Evolutionary conservation across 108 stramenopile genomes (phyloP).

Genomic region (Ochromonas danica): DNA sequence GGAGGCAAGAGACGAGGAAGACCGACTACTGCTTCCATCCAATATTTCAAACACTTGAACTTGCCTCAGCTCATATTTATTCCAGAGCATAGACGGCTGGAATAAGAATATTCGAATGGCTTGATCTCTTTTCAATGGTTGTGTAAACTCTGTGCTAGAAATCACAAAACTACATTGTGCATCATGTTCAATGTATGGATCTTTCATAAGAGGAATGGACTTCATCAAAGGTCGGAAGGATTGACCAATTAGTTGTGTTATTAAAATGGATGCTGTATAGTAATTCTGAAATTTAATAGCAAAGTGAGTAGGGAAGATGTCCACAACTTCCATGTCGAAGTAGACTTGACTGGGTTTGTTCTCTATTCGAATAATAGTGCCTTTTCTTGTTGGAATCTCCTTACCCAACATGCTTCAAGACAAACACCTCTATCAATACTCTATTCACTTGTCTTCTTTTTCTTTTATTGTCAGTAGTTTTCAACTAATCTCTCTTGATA

Average conservation of each 20-base stretch:
- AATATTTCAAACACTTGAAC: not conserved
- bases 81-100: not conserved
- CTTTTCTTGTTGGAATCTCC: too few relatives aligned
- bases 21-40: too few relatives aligned
- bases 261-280: not conserved
- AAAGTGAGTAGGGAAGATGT: not conserved
- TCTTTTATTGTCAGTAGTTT: too few relatives aligned
- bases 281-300: not conserved
- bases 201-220: not conserved
- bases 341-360: too few relatives aligned
- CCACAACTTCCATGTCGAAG: too few relatives aligned
- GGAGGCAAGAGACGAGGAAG: too few relatives aligned
- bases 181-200: not conserved
- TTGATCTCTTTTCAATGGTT: not conserved
- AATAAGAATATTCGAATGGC: not conserved
- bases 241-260: not conserved
- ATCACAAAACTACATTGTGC: not conserved
- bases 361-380: too few relatives aligned
- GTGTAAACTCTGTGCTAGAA: not conserved
- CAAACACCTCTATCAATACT: too few relatives aligned
- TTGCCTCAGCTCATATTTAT: not conserved
- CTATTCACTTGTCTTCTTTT: too few relatives aligned
- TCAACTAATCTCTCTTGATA: too few relatives aligned
- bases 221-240: not conserved
- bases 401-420: too few relatives aligned